Conservation (phyloP, 345 rosid species). For the Arabidopsis arenosa region DNA sequence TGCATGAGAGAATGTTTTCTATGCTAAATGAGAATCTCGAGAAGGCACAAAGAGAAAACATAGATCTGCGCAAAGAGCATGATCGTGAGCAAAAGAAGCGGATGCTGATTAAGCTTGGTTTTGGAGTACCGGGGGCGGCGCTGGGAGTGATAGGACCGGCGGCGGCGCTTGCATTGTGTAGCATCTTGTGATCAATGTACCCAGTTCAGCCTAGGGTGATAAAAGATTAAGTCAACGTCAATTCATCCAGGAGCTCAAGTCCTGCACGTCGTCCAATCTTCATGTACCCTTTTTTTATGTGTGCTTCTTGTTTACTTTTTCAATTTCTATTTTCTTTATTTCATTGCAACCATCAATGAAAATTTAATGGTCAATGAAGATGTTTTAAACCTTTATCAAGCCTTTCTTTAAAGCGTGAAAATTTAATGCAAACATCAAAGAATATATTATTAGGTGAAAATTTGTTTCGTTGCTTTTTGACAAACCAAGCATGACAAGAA, state of each 20-base stretch:
- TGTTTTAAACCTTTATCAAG: no score
- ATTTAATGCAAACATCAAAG: no score
- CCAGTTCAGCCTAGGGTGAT: not conserved
- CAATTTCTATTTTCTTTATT: no score
- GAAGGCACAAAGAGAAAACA: not conserved
- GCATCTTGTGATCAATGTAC: slow-evolving; percentile 4
- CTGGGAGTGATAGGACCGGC: not conserved
- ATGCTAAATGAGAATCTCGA: not conserved
- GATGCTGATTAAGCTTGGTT: not conserved
- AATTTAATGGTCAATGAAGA: no score
- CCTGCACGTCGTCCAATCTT: not conserved
- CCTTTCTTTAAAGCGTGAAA: no score
- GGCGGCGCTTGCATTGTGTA: not conserved
- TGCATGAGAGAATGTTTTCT: not conserved
- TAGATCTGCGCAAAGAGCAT: no score
- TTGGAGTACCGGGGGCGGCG: not conserved
- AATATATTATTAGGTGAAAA: no score
- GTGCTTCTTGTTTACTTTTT: no score
- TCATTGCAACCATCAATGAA: no score
- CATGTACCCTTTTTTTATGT: not conserved
- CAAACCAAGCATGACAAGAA: no score
- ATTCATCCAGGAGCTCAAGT: not conserved
- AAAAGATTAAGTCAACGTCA: not conserved
- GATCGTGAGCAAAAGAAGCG: not conserved
- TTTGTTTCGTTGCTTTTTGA: no score